Conservation (phyloP, 2,329 filamentous ascomycete genomes). For the Colletotrichum sp. region DNA sequence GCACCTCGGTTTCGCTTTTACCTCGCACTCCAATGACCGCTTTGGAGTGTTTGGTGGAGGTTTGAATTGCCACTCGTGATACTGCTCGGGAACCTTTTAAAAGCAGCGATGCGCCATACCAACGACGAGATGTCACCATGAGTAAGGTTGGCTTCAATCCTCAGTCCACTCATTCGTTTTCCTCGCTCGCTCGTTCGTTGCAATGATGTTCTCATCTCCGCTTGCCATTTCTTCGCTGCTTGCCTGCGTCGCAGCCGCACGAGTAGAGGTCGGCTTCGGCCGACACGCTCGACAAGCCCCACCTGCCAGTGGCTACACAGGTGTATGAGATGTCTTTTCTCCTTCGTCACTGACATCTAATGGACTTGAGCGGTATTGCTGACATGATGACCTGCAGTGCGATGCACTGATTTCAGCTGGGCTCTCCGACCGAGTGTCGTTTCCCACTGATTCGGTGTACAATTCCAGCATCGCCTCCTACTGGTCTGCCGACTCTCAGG, state of each 20-base stretch:
- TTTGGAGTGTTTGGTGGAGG: not conserved
- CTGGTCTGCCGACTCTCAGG: conserved; percentile 26
- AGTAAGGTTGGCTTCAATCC: not conserved
- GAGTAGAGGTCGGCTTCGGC: not conserved
- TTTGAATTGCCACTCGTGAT: not conserved
- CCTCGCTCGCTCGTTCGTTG: not conserved
- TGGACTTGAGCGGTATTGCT: not conserved
- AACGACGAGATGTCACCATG: not conserved
- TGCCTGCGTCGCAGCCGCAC: not conserved
- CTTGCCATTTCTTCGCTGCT: not conserved
- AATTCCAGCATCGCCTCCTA: conserved; percentile 9
- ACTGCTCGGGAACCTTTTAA: not conserved
- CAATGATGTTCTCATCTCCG: not conserved
- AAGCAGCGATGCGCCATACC: not conserved
- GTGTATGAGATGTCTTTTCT: not conserved
- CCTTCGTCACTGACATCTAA: not conserved
- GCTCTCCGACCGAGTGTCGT: not conserved
- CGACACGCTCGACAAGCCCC: not conserved
- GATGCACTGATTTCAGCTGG: not conserved
- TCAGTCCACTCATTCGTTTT: not conserved
- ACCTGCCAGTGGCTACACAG: not conserved
- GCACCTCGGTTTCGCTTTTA: too few species aligned
- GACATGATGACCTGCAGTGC: not conserved
- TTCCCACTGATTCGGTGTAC: not conserved
- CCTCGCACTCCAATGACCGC: not conserved